phyloP scores from a whole-genome alignment of 116 monocot species.

The Iris pallida region DNA sequence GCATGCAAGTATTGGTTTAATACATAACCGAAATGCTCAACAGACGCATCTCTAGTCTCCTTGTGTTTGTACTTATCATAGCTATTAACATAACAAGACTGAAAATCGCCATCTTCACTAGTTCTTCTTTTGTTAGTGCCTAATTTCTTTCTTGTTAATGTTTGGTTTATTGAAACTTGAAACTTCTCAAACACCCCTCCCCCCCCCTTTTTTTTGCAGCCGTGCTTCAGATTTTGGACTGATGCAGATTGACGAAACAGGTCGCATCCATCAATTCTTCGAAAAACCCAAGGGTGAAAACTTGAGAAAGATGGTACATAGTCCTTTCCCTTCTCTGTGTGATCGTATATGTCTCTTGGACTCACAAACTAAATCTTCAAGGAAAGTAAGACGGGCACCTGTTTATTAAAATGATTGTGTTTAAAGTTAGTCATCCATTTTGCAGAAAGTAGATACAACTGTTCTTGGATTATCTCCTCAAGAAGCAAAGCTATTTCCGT shows the following conservation, averaged over 20 bases:
- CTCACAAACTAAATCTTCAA: too few relatives aligned
- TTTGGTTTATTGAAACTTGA: too few relatives aligned
- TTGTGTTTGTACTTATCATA: too few relatives aligned
- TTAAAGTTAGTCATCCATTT: background rate
- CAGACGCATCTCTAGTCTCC: too few relatives aligned
- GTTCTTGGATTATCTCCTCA: conserved; percentile 47
- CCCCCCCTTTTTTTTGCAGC: conserved; percentile 24
- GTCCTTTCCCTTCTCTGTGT: background rate
- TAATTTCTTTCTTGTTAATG: too few relatives aligned
- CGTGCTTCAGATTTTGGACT: conserved; percentile 71
- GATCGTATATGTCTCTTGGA: too few relatives aligned
- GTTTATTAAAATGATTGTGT: background rate
- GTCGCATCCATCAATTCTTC: conserved; percentile 50
- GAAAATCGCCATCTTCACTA: too few relatives aligned
- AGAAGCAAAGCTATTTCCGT: conserved; percentile 37
- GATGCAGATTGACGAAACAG: conserved; percentile 53
- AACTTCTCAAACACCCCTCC: background rate
- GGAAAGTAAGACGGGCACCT: background rate
- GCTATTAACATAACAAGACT: too few relatives aligned
- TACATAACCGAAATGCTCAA: too few relatives aligned
- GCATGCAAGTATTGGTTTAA: too few relatives aligned
- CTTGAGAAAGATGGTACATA: conserved; percentile 50
- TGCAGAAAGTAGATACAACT: conserved; percentile 59
- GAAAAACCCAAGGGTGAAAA: conserved; percentile 67
- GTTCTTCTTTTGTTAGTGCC: too few relatives aligned